Base-by-base conservation (phyloP, 768 basidiomycete genomes). In the Amanita pseudoporphyria region DNA sequence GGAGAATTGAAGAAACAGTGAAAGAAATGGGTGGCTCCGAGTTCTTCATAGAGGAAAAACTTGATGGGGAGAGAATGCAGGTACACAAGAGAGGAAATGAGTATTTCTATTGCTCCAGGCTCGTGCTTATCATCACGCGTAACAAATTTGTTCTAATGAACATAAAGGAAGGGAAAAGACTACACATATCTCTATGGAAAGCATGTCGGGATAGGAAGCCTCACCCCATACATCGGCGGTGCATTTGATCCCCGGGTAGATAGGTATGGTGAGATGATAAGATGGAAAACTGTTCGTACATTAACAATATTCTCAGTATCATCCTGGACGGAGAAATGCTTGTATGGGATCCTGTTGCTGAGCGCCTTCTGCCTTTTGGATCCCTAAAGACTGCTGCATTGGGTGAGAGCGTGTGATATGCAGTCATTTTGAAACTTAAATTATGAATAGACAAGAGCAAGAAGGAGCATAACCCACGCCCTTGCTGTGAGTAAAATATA, bases 251-350 rank as follows among this genome's bases (percentile, higher is more conserved):
- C 73, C 1, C 76, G 84, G 3, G 75, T 97, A 3, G 79, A 85
- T 3, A 86, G 93, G 95, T 96, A 54, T 57, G 90, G 60, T 26
- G 59, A 13, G n/a, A 30, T 37, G 28, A 37, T 16, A 10, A 28
- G 30, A 14, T 16, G 18, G 4, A 22, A 16, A 16, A 13, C 26
- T 7, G 22, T 47, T 40, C 24, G 40, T 18, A 45, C 28, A 40
- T 12, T 28, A 21, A 22, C 3, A 22, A 14, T 35, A 19, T 3
- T 30, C 39, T 33, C 10, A 97, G 95, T 44, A 84, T 95, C 57
- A 89, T 98, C 41, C 65, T 99, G 12, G 96, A 99, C 57, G 96
- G 96, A 0, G 96, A 99, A 64, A 98, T 99, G 95, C 70, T 99
- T 28, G 95, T 97, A 2, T 98, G 88, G 87, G 96, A 98, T 64